Evolutionary conservation across 805 yeast species (phyloP), one percentile per base, ranked within the genome.

Genomic region (Wickerhamomyces tratensis): DNA sequence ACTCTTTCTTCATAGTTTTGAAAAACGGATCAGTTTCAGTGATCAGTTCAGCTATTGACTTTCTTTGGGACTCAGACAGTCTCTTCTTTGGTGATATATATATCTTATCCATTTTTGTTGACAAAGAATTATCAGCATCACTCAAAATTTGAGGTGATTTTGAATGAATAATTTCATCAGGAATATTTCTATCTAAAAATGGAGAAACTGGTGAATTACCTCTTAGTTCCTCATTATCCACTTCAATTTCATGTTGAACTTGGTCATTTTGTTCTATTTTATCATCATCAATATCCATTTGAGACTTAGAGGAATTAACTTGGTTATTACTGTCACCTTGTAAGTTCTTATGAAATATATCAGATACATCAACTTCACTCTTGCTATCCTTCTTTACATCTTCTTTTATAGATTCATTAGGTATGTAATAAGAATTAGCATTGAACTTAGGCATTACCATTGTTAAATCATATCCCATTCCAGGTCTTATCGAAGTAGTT

Each of bases 391-490:
- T 20, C 20, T 20, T 20, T 20, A 20, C 20, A 20, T 20, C 20
- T 20, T 20, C 20, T 20, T 20, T 20, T 20, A 20, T 20, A 20
- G 20, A 20, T 20, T 20, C 20, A 20, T 20, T 20, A 20, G 20
- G 20, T 20, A 20, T 20, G 20, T 20, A 20, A 20, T 20, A 26
- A 10, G 26, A 13, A 7, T 37, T 20, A 5, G 36, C 42, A 30
- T 45, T 48, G 41, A 55, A 49, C 7, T 48, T 55, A 2, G 71
- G 68, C 41, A 63, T 48, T 2, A 66, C 53, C 65, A 60, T 65
- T 0, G 71, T 64, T 64, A 66, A 61, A 43, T 64, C 69, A 6
- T 62, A 53, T 2, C 29, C 43, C 36, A 49, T 42, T 2, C 50
- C 49, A 4, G 49, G 37, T 13, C 20, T 41, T 5, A 47, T 13